These are phyloP conservation scores for Allantophomopsis lycopodina DNA, from an alignment of 2,329 filamentous ascomycete species.

Conservation along the genomic window DNA sequence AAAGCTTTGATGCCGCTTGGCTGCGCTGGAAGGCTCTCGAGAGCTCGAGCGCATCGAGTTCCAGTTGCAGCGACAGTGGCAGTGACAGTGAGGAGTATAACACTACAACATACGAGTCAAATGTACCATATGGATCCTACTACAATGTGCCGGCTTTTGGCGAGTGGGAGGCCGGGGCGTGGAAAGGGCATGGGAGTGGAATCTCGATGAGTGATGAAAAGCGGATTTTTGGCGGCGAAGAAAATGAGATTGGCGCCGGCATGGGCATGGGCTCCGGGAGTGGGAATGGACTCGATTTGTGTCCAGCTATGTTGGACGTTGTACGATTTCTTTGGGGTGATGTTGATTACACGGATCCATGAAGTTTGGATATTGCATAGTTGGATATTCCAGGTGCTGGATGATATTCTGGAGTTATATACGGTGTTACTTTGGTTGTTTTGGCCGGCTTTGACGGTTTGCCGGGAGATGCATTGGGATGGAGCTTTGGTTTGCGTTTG, in stretches of 20 bases:
- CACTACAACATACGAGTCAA: background rate
- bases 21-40: conserved; percentile 15
- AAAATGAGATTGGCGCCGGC: conserved; percentile 6
- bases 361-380: conserved; percentile 1
- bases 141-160: too few species aligned
- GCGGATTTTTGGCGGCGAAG: conserved; percentile 15
- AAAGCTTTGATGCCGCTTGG: conserved; percentile 18
- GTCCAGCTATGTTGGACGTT: conserved; percentile 16
- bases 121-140: too few species aligned
- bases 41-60: too few species aligned
- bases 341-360: conserved; percentile 19
- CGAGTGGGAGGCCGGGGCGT: too few species aligned
- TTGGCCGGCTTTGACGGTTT: too few species aligned
- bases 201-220: conserved; percentile 10
- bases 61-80: conserved; percentile 1
- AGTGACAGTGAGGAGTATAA: background rate
- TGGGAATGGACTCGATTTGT: conserved; percentile 15
- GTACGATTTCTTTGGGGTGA: conserved; percentile 16
- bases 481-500: too few species aligned
- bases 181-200: background rate
- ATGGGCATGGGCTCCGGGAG: conserved; percentile 3
- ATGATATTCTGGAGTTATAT: too few species aligned
- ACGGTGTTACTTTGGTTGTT: too few species aligned
- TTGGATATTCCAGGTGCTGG: too few species aligned
- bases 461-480: too few species aligned